Base-by-base conservation (phyloP, 257 asterid species). In the Solanum microdontum region DNA sequence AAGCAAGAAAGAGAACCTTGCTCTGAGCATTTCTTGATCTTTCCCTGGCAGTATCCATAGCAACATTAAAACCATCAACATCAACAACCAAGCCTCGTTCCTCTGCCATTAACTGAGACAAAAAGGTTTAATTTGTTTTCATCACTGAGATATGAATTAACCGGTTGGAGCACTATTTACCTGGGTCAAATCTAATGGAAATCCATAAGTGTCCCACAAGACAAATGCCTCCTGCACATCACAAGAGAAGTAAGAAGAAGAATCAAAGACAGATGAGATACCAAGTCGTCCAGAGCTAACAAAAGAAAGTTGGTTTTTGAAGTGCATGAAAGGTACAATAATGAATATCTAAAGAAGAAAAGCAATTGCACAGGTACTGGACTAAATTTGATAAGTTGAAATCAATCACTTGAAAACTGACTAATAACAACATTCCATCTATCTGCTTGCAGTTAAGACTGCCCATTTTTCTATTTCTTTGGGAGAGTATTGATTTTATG, bases 111-210 rank as follows among this genome's bases (percentile, higher is more conserved):
- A 97, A 89, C 98, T 97, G 94, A 88, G 82, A 86, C 84, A 89
- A 64, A 82, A 64, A 89, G 80, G 64, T 28, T 82, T 48, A 30
- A 19, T 82, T 51, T 45, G 85, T 28, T 82, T 30, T 82, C 26
- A 17, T 48, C 85, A 82, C 69, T 28, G 85, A 48, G 48, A 26
- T n/a, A 33, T 69, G 40, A 69, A 86, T 69, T 62, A 76, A 36
- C 64, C 55, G 5, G 21, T 14, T 82, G 62, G 84, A 39, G 74
- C 80, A 39, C 40, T 55, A 76, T 73, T 89, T 87, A 96, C 99
- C 98, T 97, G 99, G 88, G 99, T 97, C 88, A 97, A 94, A 92
- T 97, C 99, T 94, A 97, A 89, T 17, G 99, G 99, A 89, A 97
- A 97, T 28, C 99, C 99, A 86, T 90, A 97, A 55, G 99, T 97